Evolutionary conservation across 495 filamentous ascomycete species (phyloP), one percentile per base, ranked within the genome.

Genomic region (Haplographium delicatum): DNA sequence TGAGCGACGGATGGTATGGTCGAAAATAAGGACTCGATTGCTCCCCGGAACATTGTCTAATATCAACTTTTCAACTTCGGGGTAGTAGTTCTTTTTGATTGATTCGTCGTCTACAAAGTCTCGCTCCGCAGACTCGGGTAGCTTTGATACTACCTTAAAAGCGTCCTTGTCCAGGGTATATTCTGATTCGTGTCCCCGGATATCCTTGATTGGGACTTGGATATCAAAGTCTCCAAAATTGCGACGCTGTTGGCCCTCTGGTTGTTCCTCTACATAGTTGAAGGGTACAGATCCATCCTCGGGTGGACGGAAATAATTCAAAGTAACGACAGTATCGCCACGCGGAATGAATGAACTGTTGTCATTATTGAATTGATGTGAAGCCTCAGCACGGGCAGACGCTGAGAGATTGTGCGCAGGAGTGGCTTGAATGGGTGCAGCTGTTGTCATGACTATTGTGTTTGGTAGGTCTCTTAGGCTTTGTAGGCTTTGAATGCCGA

Each of bases 1-100:
- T 5, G 77, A 66, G 30, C 83, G 80, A 3, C 89, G 86, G 71
- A 95, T 81, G 13, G 89, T 96, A 71, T 96, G 88, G 77, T 96
- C 89, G 74, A 96, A 96, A 57, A 96, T 65, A 50, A 87, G 63
- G 26, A 94, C 69, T 4, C 77, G 68, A 35, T 76, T 70, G 16
- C 73, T 72, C 27, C 82, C 85, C 2, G 82, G 80, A 44, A 89
- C 70, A 49, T 76, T 60, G 16, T 71, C 54, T 1, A 83, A 68
- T 0, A 96, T 66, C 42, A 95, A 71, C 5, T 67, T 50, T 65
- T 85, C 79, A 19, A 91, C 78, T 61, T 94, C 88, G 0, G 88
- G 86, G 75, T 95, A 96, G 75, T 96, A 96, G 51, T 76, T 68
- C 11, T 64, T 41, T 40, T 76, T 61, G 60, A 95, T 84, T 27